phyloP scores from a whole-genome alignment of 2,329 filamentous ascomycete species.

The Stagonosporopsis chrysanthemi region DNA sequence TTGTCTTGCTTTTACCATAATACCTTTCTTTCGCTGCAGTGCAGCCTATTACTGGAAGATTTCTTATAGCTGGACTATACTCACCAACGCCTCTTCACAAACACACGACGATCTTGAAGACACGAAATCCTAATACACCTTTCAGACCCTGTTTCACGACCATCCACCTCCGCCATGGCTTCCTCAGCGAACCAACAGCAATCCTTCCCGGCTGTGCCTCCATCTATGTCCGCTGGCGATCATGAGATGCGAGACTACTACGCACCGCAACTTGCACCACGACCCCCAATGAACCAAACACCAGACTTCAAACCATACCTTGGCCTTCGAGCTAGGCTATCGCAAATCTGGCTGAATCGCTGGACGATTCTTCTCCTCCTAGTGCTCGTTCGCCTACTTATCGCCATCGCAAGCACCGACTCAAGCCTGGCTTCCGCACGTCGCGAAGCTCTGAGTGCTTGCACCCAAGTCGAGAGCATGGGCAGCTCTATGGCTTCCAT shows the following conservation, averaged over 20 bases:
- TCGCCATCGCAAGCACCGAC: constrained; percentile 76
- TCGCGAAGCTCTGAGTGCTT: constrained; percentile 83
- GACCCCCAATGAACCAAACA: constrained; percentile 67
- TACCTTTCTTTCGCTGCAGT: constrained; percentile 21
- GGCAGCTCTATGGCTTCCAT: constrained; percentile 97
- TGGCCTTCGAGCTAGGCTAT: constrained; percentile 85
- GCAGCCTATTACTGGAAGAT: constrained; percentile 44
- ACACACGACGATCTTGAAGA: constrained; percentile 7
- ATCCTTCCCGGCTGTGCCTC: constrained; percentile 62
- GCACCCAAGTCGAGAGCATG: constrained; percentile 88
- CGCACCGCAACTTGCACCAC: constrained; percentile 62
- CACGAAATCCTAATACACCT: constrained; percentile 41
- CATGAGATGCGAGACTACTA: constrained; percentile 69
- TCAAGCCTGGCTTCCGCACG: constrained; percentile 79
- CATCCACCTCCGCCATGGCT: constrained; percentile 51
- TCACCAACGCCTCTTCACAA: constrained; percentile 16
- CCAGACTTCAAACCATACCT: constrained; percentile 87
- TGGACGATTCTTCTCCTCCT: constrained; percentile 93
- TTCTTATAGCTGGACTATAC: constrained; percentile 28
- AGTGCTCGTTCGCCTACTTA: constrained; percentile 79
- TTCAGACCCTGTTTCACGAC: constrained; percentile 43
- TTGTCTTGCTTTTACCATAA: constrained; percentile 32
- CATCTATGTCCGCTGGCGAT: constrained; percentile 67
- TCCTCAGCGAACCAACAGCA: constrained; percentile 62
- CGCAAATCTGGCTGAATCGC: constrained; percentile 96